A percentile compares a stretch with the other conserved stretches of the same genome.
Conservation (phyloP, 2,329 filamentous ascomycete genomes). For the Pleomassaria siparia region DNA sequence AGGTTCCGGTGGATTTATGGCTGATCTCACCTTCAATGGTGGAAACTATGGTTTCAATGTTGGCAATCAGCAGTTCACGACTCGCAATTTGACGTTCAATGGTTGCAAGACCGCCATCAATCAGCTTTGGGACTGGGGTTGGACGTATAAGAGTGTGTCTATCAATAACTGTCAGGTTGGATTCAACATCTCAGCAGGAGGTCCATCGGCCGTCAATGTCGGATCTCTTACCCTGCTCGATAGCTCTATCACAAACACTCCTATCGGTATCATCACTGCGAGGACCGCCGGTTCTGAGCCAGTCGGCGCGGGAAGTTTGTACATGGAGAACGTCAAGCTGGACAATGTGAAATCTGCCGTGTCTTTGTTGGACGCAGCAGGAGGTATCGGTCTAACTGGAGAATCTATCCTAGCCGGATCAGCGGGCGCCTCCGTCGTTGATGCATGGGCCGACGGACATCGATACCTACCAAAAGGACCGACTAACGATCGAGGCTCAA, state of each 20-base stretch:
- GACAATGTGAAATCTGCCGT: slow-evolving; percentile 48
- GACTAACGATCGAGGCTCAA: slow-evolving; percentile 45
- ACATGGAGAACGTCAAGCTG: slow-evolving; percentile 62
- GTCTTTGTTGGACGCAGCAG: slow-evolving; percentile 22
- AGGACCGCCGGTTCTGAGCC: slow-evolving; percentile 47
- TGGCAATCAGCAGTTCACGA: slow-evolving; percentile 58
- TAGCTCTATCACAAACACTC: slow-evolving; percentile 53
- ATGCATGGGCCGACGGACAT: slow-evolving; percentile 38
- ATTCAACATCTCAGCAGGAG: slow-evolving; percentile 50
- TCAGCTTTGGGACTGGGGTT: slow-evolving; percentile 63
- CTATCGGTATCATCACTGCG: slow-evolving; percentile 54
- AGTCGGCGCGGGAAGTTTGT: slow-evolving; percentile 51
- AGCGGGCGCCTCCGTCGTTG: slow-evolving; percentile 19
- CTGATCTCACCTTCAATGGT: slow-evolving; percentile 49
- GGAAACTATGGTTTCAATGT: slow-evolving; percentile 45
- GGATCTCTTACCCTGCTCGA: slow-evolving; percentile 62
- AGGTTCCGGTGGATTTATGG: slow-evolving; percentile 50
- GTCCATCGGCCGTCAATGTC: slow-evolving; percentile 46
- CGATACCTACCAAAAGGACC: slow-evolving; percentile 43
- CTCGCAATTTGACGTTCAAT: slow-evolving; percentile 57
- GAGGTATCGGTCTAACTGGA: too few relatives aligned
- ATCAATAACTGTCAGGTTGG: slow-evolving; percentile 57
- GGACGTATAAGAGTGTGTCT: slow-evolving; percentile 54
- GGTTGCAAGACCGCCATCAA: slow-evolving; percentile 56
- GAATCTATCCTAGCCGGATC: slow-evolving; percentile 28